Base-by-base conservation (phyloP, 805 yeast species). In the Candida lessepsii region DNA sequence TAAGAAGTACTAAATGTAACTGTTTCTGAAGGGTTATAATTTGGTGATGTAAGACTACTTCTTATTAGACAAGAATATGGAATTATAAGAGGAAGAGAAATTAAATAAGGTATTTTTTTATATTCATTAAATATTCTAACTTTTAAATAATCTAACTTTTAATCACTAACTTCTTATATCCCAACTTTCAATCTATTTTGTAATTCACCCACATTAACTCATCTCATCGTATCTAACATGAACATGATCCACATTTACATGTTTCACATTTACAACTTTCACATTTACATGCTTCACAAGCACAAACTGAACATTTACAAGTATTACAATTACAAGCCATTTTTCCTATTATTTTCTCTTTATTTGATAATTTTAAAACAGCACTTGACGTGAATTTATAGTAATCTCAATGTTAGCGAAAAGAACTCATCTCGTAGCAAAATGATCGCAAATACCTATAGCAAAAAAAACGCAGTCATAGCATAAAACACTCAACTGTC, bases 281-380 rank as follows among this genome's bases (percentile, higher is more conserved):
- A 23, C 20, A 13, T 5, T 18, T 30, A 18, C 34, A 30, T 30
- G 35, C 27, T 32, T 20, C 17, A 23, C 35, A 32, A 21, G n/a
- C 35, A 32, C 35, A 32, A 2, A 15, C 27, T n/a, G 35, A 21
- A 32, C 28, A 20, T 32, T 32, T 32, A 32, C 35, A 32, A 10
- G 15, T 13, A 32, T 5, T 20, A 32, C 35, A 32, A 14, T 21
- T 32, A 32, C 35, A 32, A 21, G 35, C 35, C 35, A 32, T 32
- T 20, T 32, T 21, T 21, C n/a, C 26, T 21, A 16, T 20, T 29
- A 4, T 9, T 11, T 16, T 18, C 33, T 29, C 17, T 7, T 29
- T 29, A 6, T 16, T 26, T n/a, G n/a, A n/a, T 29, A 15, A 17
- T 15, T 15, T 5, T 29, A n/a, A 29, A 9, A 18, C 5, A 8